Evolutionary conservation across 352 stramenopile species (phyloP).

Genomic region (Globisporangium ultimum): DNA sequence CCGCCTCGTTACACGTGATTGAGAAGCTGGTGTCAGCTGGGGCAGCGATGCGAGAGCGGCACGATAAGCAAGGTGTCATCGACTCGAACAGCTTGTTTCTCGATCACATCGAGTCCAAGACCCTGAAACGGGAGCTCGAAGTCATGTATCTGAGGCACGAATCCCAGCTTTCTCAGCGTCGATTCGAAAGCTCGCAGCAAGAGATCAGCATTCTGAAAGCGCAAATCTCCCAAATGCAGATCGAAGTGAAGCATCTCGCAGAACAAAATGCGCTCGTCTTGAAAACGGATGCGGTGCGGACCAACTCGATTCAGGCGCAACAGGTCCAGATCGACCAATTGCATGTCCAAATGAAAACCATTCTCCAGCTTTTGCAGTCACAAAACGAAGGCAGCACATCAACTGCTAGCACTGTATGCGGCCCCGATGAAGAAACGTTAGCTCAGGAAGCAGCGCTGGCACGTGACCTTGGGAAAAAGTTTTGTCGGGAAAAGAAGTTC

Average conservation of each 20-base stretch:
- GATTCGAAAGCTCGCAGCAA: background rate
- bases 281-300: background rate
- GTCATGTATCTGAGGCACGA: constrained; percentile 50
- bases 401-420: background rate
- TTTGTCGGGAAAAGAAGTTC: constrained; percentile 38
- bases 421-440: constrained; percentile 23
- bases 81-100: constrained; percentile 22
- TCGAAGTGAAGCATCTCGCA: background rate
- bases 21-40: constrained; percentile 9
- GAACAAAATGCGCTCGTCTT: background rate
- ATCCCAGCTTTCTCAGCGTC: constrained; percentile 10
- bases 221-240: constrained; percentile 1
- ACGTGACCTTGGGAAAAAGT: constrained; percentile 62
- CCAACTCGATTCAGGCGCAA: constrained; percentile 4
- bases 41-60: background rate
- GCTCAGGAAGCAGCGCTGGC: constrained; percentile 59
- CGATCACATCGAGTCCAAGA: constrained; percentile 42
- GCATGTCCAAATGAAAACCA: constrained; percentile 52
- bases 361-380: constrained; percentile 37
- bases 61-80: background rate
- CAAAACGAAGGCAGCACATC: background rate
- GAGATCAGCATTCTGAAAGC: background rate
- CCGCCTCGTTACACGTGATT: constrained; percentile 18
- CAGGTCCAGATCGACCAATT: constrained; percentile 52
- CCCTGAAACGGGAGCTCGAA: constrained; percentile 52